A percentile compares a stretch with the other conserved stretches of the same genome.
Conservation (phyloP, 2,329 filamentous ascomycete species). For the Blastomyces emzantsi region DNA sequence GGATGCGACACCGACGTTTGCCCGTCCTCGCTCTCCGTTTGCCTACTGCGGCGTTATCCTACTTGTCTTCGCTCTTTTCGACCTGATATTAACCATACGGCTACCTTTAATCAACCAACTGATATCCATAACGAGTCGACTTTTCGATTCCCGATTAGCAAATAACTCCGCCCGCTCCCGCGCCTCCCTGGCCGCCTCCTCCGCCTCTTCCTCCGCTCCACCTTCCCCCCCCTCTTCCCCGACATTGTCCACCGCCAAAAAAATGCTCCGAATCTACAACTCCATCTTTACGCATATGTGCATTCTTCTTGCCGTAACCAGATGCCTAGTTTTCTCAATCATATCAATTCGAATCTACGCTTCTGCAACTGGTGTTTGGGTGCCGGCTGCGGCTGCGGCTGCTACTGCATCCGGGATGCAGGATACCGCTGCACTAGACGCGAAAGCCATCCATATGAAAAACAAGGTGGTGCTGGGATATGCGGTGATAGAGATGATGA, state of each 20-base stretch:
- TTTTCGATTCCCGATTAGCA: slow-evolving; percentile 14
- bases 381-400: slow-evolving; percentile 13
- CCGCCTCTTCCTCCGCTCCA: background rate
- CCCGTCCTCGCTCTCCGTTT: slow-evolving; percentile 58
- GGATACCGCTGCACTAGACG: slow-evolving; percentile 15
- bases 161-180: background rate
- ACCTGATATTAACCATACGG: slow-evolving; percentile 52
- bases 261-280: slow-evolving; percentile 17
- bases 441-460: slow-evolving; percentile 57
- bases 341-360: slow-evolving; percentile 33
- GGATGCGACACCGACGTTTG: slow-evolving; percentile 55
- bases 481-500: slow-evolving; percentile 70
- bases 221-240: background rate
- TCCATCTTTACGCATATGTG: slow-evolving; percentile 34
- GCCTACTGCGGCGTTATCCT: slow-evolving; percentile 60
- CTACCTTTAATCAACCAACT: slow-evolving; percentile 59
- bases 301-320: slow-evolving; percentile 27
- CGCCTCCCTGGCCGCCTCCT: background rate
- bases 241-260: slow-evolving; percentile 8
- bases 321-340: slow-evolving; percentile 31
- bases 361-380: slow-evolving; percentile 24
- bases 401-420: slow-evolving; percentile 12
- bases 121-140: slow-evolving; percentile 43
- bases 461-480: slow-evolving; percentile 80
- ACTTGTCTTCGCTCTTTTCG: slow-evolving; percentile 54